Evolutionary conservation across 108 stramenopile species (phyloP), one percentile per base, ranked within the genome.

Genomic region (Stephanodiscus triporus): DNA sequence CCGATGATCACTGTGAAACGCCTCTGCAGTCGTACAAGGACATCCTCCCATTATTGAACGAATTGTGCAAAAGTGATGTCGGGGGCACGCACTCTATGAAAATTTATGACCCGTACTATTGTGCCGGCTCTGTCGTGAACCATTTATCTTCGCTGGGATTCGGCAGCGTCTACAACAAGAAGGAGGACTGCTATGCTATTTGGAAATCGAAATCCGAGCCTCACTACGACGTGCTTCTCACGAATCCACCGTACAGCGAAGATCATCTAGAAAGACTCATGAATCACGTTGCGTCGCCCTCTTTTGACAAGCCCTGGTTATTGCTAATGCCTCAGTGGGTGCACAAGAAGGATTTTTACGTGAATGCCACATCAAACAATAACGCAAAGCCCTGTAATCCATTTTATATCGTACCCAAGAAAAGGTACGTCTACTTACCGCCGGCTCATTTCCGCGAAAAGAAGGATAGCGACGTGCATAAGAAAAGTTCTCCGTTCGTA

Each of bases 91-190:
- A 17, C 19, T 67, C 43, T 0, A 55, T 93, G 58, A 54, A 30
- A 47, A 94, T 99, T 49, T 99, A 98, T 72, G 74, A 99, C 82
- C 99, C 99, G 5, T 99, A 98, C 84, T 99, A 79, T 80, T 99
- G 99, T 78, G 87, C 97, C 68, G 99, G 99, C 23, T 82, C 85
- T 8, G 96, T 98, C 5, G 70, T 83, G 0, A 64, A 67, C 8
- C 87, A 94, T 63, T 77, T 99, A 49, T 59, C 63, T 9, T 60
- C 82, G 9, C 75, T 99, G 59, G 98, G 98, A 20, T 98, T 96
- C 75, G 74, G 76, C 37, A 83, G 91, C 54, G 96, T 98, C 26
- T 86, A 91, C 82, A 97, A 98, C 68, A 63, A 79, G 45, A 93
- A 92, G 66, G 88, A 91, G 87, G 88, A 87, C 72, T 84, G 89